Evolutionary conservation across 306 rosid species (phyloP).

Genomic region (Oxytropis ochrocephala): DNA sequence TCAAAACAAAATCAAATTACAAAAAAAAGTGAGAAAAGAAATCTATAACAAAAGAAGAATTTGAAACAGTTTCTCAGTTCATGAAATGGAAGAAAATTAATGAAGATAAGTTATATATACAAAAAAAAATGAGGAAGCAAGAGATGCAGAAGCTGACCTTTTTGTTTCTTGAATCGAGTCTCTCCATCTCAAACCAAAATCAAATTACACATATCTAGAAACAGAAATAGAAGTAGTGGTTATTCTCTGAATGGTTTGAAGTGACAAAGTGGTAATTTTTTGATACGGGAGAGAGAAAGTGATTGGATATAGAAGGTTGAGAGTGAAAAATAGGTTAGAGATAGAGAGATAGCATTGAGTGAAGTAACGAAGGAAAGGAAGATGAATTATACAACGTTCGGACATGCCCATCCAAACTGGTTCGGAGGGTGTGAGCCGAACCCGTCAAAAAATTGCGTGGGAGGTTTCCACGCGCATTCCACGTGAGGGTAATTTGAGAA

Average conservation of each 20-base stretch:
- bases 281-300: constrained; percentile 27
- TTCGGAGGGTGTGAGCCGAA: too few species aligned
- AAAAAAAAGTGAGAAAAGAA: background rate
- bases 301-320: constrained; percentile 24
- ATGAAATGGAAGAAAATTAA: background rate
- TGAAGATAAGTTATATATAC: background rate
- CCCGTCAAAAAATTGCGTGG: too few species aligned
- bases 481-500: too few species aligned
- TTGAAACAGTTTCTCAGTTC: background rate
- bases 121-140: constrained; percentile 14
- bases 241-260: constrained; percentile 4
- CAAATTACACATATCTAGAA: constrained; percentile 20
- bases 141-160: constrained; percentile 22
- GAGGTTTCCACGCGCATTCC: too few species aligned
- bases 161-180: constrained; percentile 22
- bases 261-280: background rate
- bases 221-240: constrained; percentile 24
- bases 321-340: too few species aligned
- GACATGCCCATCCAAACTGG: too few species aligned
- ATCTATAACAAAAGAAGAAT: background rate
- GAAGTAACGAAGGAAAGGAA: constrained; percentile 22
- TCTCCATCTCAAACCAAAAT: constrained; percentile 28
- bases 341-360: constrained; percentile 28
- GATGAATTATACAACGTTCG: too few species aligned
- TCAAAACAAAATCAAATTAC: too few species aligned